Evolutionary conservation across 805 yeast genomes (phyloP), one percentile per base, ranked within the genome.

Genomic region (Blastobotrys robertii): DNA sequence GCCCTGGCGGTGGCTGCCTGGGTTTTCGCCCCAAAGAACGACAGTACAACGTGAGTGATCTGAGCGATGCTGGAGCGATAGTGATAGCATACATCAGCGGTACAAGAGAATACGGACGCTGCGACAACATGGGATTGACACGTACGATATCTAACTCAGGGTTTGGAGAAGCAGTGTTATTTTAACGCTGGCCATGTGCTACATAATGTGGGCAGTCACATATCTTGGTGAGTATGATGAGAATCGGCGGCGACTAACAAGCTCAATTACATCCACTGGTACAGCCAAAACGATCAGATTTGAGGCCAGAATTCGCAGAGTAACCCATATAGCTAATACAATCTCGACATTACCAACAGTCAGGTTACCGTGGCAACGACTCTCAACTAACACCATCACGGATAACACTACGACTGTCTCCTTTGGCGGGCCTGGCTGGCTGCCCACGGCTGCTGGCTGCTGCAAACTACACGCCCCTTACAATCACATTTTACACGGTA

Each of bases 231-330:
- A 25, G 10, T 34, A 32, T 22, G 15, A 7, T 8, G 11, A 25
- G 15, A 39, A 36, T 16, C 25, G 25, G 25, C 25, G 25, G 35
- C 7, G n/a, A 35, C 15, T 33, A 19, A 34, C 35, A 7, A 15
- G 58, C 57, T 30, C 97, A 88, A 61, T 68, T 88, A 46, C 96
- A 88, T 64, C 97, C 97, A 5, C 70, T 88, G 56, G 94, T 85
- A 46, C 86, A 77, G 35, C 97, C 97, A 34, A 83, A 82, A 61
- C 77, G 97, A 55, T 77, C 94, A 1, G 95, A 88, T 57, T 66
- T 87, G 60, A 79, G 96, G 66, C 94, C 94, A 8, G 95, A 87
- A 62, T 76, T 53, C 46, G 71, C 72, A 9, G 72, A 66, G 45
- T 51, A 47, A 43, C 22, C 12, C 10, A 19, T 19, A 19, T 19